These are phyloP conservation scores for Sphaceloma murrayae DNA, from an alignment of 2,329 filamentous ascomycete species.

Conservation along the genomic window DNA sequence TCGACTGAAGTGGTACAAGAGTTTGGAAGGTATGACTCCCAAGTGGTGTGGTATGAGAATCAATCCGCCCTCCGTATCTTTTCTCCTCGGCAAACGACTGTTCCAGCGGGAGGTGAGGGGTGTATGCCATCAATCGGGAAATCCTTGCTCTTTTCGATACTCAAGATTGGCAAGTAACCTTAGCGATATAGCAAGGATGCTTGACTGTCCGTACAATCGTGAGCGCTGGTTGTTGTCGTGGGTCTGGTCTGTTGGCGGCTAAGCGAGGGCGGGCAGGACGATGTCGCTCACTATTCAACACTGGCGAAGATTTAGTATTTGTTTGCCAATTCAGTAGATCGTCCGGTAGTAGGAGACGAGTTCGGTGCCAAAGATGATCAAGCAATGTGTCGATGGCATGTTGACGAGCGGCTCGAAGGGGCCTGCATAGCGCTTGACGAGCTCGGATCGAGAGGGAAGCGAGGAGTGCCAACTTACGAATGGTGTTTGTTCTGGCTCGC, in stretches of 20 bases:
- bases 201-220: neutral
- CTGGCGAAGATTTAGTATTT: conserved; percentile 4
- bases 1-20: conserved; percentile 9
- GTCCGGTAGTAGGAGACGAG: neutral
- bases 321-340: neutral
- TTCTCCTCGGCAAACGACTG: conserved; percentile 16
- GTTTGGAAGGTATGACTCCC: conserved; percentile 7
- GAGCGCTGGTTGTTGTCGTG: neutral
- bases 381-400: conserved; percentile 9
- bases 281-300: neutral
- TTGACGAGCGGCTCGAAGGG: conserved; percentile 8
- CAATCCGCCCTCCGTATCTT: conserved; percentile 4
- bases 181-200: no score
- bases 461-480: conserved; percentile 16
- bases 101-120: conserved; percentile 9
- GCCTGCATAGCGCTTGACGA: conserved; percentile 12
- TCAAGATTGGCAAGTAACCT: no score
- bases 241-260: conserved; percentile 9
- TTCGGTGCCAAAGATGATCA: conserved; percentile 12
- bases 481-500: neutral
- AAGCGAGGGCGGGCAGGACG: neutral
- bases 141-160: conserved; percentile 2
- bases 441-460: conserved; percentile 8
- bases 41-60: conserved; percentile 7
- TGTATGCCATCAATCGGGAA: conserved; percentile 13